A percentile compares a stretch with the other conserved stretches of the same genome.
Evolutionary conservation across 306 rosid genomes (phyloP).

Genomic region (Rubus parviflorus): DNA sequence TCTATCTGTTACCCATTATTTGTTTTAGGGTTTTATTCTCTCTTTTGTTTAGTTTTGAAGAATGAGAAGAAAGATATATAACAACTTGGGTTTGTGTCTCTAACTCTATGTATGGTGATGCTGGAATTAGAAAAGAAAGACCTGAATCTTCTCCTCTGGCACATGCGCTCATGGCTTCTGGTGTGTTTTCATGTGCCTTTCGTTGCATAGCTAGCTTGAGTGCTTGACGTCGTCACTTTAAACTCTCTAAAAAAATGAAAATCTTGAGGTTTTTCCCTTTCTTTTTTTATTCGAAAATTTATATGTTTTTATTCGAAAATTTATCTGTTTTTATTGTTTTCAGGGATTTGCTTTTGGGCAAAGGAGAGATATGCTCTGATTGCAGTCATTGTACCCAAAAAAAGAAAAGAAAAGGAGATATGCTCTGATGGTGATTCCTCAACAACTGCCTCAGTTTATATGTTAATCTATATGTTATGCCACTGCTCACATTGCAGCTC

Average conservation of each 20-base stretch:
- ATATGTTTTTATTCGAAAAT: slow-evolving; percentile 13
- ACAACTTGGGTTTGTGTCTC: slow-evolving; percentile 5
- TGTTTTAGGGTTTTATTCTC: background rate
- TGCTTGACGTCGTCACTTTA: slow-evolving; percentile 33
- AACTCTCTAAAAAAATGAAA: background rate
- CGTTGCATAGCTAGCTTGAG: slow-evolving; percentile 36
- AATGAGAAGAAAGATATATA: slow-evolving; percentile 10
- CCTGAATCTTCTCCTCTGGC: slow-evolving; percentile 55
- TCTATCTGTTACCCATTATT: slow-evolving; percentile 17
- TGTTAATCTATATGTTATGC: slow-evolving; percentile 2
- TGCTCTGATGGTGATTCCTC: slow-evolving; percentile 63
- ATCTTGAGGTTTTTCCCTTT: background rate
- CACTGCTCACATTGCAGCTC: slow-evolving; percentile 24
- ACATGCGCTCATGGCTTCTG: slow-evolving; percentile 55
- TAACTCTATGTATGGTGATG: background rate
- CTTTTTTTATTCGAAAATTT: slow-evolving; percentile 18
- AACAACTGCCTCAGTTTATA: slow-evolving; percentile 50
- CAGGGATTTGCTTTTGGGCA: slow-evolving; percentile 33
- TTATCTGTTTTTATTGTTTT: slow-evolving; percentile 11
- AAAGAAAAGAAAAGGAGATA: slow-evolving; percentile 19
- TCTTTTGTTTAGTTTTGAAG: slow-evolving; percentile 5
- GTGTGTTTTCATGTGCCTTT: slow-evolving; percentile 58
- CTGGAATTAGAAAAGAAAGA: slow-evolving; percentile 12
- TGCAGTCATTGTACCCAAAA: too few relatives aligned
- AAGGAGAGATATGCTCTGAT: slow-evolving; percentile 50